Percentiles rank a stretch among this genome's conserved stretches.
Evolutionary conservation across 2,329 filamentous ascomycete genomes (phyloP).

Genomic region (Hortaea sp.): DNA sequence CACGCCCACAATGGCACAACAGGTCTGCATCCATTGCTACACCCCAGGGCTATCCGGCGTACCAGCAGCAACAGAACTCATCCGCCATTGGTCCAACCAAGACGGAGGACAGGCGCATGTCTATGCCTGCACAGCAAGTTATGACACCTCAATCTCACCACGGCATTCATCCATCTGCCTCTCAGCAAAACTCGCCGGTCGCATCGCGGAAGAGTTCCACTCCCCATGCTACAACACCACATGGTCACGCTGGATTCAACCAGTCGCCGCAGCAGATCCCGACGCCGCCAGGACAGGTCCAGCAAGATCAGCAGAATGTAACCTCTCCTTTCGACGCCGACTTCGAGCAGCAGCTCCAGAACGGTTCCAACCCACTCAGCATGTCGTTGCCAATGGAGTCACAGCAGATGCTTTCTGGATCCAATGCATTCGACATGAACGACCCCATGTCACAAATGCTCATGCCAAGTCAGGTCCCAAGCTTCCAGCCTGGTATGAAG

Average conservation of each 20-base stretch:
- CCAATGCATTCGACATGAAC: neutral
- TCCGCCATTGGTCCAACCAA: conserved; percentile 7
- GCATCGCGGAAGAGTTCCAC: conserved; percentile 15
- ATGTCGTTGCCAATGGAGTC: conserved; percentile 42
- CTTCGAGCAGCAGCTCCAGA: conserved; percentile 5
- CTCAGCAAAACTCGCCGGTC: conserved; percentile 10
- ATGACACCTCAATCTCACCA: conserved; percentile 8
- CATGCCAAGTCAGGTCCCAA: conserved; percentile 13
- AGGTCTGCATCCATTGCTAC: conserved; percentile 37
- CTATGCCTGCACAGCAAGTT: conserved; percentile 25
- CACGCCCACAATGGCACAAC: conserved; percentile 27
- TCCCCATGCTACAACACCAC: conserved; percentile 10
- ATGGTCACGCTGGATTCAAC: conserved; percentile 2
- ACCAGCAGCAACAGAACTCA: conserved; percentile 23
- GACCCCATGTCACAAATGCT: conserved; percentile 22
- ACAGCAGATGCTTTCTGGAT: conserved; percentile 37
- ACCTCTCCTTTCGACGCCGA: conserved; percentile 5
- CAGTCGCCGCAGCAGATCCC: conserved; percentile 14
- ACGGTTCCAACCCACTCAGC: conserved; percentile 32
- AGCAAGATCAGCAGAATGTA: neutral
- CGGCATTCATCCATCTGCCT: conserved; percentile 14
- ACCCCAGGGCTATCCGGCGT: conserved; percentile 23
- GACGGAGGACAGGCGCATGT: conserved; percentile 29
- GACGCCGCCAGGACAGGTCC: conserved; percentile 17
- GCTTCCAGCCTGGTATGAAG: conserved; percentile 31